Conservation (phyloP, 208 protist genomes). For the Naegleria fowleri region DNA sequence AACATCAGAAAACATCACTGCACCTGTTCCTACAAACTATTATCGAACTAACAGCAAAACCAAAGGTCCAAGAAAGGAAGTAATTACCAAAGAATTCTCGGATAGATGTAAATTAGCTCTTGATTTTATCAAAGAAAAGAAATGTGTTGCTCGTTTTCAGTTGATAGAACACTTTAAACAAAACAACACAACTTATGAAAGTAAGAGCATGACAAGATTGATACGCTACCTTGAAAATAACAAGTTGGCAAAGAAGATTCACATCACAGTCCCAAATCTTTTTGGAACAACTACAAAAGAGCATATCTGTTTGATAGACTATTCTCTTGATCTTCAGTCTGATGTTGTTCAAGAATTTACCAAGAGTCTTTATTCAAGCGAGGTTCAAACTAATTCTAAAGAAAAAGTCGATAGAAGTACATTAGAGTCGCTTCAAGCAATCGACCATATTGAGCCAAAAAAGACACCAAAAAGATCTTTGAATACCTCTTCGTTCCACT, state of each 20-base stretch:
- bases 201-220: not conserved
- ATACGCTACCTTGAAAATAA: not conserved
- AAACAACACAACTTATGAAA: not conserved
- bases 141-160: not conserved
- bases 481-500: not conserved
- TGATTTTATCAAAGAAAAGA: not conserved
- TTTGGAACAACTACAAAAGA: not conserved
- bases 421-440: not conserved
- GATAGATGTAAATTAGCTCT: not conserved
- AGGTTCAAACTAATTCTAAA: not conserved
- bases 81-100: not conserved
- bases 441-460: not conserved
- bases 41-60: not conserved
- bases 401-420: not conserved
- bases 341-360: not conserved
- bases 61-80: not conserved
- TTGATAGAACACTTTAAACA: conserved; percentile 1
- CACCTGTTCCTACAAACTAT: not conserved
- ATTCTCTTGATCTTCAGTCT: not conserved
- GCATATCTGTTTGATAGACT: not conserved
- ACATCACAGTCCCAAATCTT: not conserved
- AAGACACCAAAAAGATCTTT: not conserved
- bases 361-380: not conserved
- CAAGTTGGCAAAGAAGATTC: not conserved
- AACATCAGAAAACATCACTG: not conserved